A percentile compares a stretch with the other conserved stretches of the same genome.
Evolutionary conservation across 75 land plant species (phyloP).

Genomic region (Ceratopteris richardii): DNA sequence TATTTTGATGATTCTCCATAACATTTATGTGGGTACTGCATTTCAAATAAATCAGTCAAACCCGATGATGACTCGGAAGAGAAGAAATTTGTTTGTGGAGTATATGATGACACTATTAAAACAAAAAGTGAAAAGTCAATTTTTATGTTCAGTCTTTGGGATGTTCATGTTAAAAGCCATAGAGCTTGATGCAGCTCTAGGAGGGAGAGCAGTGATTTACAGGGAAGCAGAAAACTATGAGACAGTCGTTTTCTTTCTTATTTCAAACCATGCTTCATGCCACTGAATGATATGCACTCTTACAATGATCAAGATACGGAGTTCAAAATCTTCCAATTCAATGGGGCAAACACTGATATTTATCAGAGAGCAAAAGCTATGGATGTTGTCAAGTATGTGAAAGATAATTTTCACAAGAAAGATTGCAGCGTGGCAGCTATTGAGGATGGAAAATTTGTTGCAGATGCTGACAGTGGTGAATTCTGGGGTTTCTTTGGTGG

Average conservation of each 20-base stretch:
- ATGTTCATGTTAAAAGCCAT: conserved; percentile 93
- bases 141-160: too few species aligned
- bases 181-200: conserved; percentile 95
- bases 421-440: conserved; percentile 82
- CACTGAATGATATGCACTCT: too few species aligned
- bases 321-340: conserved; percentile 86
- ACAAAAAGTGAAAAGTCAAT: too few species aligned
- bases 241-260: conserved; percentile 82
- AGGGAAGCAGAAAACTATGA: conserved; percentile 92
- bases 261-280: conserved; percentile 95
- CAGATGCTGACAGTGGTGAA: conserved; percentile 94
- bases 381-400: conserved; percentile 85
- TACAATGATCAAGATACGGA: conserved; percentile 59
- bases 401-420: conserved; percentile 91
- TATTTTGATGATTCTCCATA: too few species aligned
- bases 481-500: conserved; percentile 98
- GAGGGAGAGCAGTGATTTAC: conserved; percentile 96
- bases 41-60: too few species aligned
- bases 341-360: conserved; percentile 87
- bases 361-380: conserved; percentile 96
- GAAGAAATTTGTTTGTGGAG: too few species aligned
- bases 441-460: conserved; percentile 94
- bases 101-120: too few species aligned
- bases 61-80: too few species aligned
- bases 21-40: too few species aligned